Base-by-base conservation (phyloP, 108 stramenopile species). In the Stephanodiscus minutulus region DNA sequence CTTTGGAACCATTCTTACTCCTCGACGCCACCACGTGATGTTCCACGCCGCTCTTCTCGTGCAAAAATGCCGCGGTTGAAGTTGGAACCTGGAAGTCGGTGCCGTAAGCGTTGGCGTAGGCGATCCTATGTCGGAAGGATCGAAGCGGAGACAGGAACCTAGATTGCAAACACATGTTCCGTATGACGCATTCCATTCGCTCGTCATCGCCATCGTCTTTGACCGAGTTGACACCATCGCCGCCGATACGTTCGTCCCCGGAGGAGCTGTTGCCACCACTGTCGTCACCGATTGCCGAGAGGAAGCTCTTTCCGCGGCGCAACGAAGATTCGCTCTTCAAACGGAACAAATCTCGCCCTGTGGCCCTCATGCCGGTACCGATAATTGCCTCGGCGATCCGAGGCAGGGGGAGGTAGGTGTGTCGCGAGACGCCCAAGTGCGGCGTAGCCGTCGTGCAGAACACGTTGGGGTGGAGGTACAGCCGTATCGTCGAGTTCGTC, bases 371-470 rank as follows among this genome's bases (percentile, higher is more conserved):
- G 20, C 85, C 82, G 48, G 68, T 69, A 0, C 88, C 91, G 5
- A 89, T 77, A 11, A 83, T 77, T 22, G 81, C 74, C 55, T 91
- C 91, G 6, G 85, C 89, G 8, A 87, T 76, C 33, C 91, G 68
- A 24, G 93, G 93, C 28, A 95, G 64, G 13, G 85, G 85, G 20
- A 95, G 52, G 68, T 86, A 95, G 8, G 93, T 95, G 61, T 95
- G 88, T 31, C 65, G 61, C 12, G 88, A 85, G 5, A 91, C 80
- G 0, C 93, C 93, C 65, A 95, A 73, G 46, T 95, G 91, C 13
- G 94, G 94, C 27, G 91, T 88, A 18, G 94, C 94, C 10, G 94
- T 95, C 36, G 94, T 95, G 63, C 88, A 91, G 57, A 95, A 95
- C 9, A 86, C 68, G 54, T 91, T 91, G 10, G 88, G 76, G 46